These are phyloP conservation scores for Hymenoscyphus linearis DNA, from an alignment of 2,329 filamentous ascomycete species.

Conservation along the genomic window DNA sequence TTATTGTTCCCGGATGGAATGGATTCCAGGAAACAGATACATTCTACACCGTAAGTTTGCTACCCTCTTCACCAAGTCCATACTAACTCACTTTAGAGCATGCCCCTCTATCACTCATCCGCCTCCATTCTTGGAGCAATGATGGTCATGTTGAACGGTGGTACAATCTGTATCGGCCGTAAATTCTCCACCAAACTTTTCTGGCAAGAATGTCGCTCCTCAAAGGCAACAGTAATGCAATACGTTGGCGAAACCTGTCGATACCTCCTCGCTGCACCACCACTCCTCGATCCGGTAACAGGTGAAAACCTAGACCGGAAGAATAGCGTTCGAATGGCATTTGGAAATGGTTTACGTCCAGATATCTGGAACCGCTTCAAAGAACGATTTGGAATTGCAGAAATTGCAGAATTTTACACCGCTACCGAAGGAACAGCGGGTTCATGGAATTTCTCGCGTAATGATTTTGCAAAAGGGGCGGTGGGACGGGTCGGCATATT, in stretches of 20 bases:
- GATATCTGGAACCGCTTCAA: slow-evolving; percentile 85
- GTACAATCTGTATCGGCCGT: slow-evolving; percentile 65
- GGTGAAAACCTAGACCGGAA: slow-evolving; percentile 65
- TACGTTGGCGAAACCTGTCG: slow-evolving; percentile 87
- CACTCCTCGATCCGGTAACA: slow-evolving; percentile 55
- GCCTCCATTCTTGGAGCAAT: slow-evolving; percentile 66
- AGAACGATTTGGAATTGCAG: slow-evolving; percentile 69
- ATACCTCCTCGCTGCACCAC: slow-evolving; percentile 66
- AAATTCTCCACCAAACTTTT: slow-evolving; percentile 75
- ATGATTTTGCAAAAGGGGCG: slow-evolving; percentile 69
- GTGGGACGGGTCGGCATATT: slow-evolving; percentile 69
- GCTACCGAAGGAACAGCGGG: slow-evolving; percentile 67
- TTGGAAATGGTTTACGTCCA: slow-evolving; percentile 80
- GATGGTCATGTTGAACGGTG: slow-evolving; percentile 53
- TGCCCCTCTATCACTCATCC: slow-evolving; percentile 86
- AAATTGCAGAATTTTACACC: slow-evolving; percentile 76
- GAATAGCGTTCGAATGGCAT: slow-evolving; percentile 68
- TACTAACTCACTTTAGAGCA: slow-evolving; percentile 50
- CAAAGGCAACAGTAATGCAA: slow-evolving; percentile 70
- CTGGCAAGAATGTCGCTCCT: slow-evolving; percentile 69
- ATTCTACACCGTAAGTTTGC: slow-evolving; percentile 62
- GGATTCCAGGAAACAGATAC: slow-evolving; percentile 57
- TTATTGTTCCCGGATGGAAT: slow-evolving; percentile 51
- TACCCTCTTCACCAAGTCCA: slow-evolving; percentile 1
- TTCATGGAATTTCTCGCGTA: slow-evolving; percentile 67